Evolutionary conservation across 176 grass and related monocot species (phyloP).

Genomic region (Eragrostis curvula): DNA sequence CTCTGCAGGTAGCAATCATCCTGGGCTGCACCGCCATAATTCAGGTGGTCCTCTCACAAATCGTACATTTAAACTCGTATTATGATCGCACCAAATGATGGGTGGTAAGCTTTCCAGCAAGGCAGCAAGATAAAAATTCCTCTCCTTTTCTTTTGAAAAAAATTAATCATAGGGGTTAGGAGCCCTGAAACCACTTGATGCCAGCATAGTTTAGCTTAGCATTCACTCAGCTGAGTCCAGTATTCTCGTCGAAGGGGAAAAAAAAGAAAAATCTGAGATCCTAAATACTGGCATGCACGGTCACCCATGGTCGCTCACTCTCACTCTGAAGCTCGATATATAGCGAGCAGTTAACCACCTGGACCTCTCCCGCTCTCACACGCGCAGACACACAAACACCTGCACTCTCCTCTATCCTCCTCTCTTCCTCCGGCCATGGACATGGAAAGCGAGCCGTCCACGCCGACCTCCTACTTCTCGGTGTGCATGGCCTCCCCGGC

Average conservation of each 20-base stretch:
- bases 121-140: background rate
- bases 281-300: background rate
- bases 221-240: background rate
- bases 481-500: constrained; percentile 73
- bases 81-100: constrained; percentile 51
- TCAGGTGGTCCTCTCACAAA: constrained; percentile 45
- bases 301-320: background rate
- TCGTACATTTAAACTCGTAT: constrained; percentile 9
- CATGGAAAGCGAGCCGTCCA: constrained; percentile 67
- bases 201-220: background rate
- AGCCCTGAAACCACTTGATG: background rate
- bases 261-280: background rate
- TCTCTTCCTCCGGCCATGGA: background rate
- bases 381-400: background rate
- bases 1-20: constrained; percentile 12
- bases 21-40: constrained; percentile 13
- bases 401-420: background rate
- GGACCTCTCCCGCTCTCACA: background rate
- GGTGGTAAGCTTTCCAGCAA: constrained; percentile 41
- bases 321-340: constrained; percentile 25
- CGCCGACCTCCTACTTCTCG: constrained; percentile 53
- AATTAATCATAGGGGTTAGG: constrained; percentile 9
- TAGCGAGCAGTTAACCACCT: constrained; percentile 5
- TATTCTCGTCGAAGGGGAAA: background rate
- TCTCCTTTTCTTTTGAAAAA: background rate